Evolutionary conservation across 2,329 filamentous ascomycete species (phyloP), one percentile per base, ranked within the genome.

Genomic region (Botryotinia calthae): DNA sequence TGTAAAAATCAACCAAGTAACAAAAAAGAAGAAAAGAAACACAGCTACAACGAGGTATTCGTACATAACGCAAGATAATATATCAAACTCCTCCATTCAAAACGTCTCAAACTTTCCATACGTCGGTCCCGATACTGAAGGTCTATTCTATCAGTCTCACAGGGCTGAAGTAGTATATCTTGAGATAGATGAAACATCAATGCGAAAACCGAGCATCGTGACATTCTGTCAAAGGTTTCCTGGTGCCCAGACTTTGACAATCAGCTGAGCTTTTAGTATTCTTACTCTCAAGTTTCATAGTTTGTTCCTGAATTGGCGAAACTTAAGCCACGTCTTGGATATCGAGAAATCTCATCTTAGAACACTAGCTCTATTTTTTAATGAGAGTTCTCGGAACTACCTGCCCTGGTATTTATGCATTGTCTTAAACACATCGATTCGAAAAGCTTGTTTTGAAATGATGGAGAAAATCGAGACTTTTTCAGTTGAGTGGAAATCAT

Each of bases 221-320:
- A 25, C 10, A 46, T 18, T 34, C 18, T 6, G 7, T 34, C 25
- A 18, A 44, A n/a, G 1, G 14, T 16, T 62, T 70, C 37, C 56
- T 8, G 68, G 51, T n/a, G 31, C 42, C 31, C 22, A 70, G 56
- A 70, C 28, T 70, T 70, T 70, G 56, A 62, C 42, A 62, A 12
- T 8, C 8, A 25, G 16, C 5, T 22, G 20, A 62, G 56, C n/a
- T 37, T 70, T 42, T n/a, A 16, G n/a, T 28, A 25, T 22, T 10
- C 31, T 28, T 70, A n/a, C 10, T 22, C 46, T 16, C 0, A 14
- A 12, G 16, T 22, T 63, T 44, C 2, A 44, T 44, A 31, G 10
- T 61, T 5, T 5, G 31, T 61, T 37, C 10, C 12, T 16, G 22
- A 6, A 40, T 37, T 61, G 58, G 2, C 34, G 31, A 37, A 61